Base-by-base conservation (phyloP, 2,329 filamentous ascomycete species). In the Talaromyces amestolkiae region DNA sequence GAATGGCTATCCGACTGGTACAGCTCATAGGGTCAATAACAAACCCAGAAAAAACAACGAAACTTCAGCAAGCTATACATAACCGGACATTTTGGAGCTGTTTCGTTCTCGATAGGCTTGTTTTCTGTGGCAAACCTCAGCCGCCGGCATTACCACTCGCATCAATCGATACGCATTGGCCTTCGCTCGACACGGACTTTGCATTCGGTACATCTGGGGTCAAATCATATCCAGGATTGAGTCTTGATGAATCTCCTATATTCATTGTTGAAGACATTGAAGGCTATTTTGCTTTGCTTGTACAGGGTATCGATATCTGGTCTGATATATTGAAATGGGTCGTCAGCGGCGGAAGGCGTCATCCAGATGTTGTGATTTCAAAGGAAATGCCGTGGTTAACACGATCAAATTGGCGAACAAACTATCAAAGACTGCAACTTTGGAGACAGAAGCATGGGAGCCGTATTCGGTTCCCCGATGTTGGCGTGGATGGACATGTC, bases 11-110 rank as follows among this genome's bases (percentile, higher is more conserved):
- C 49, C 73, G 77, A 22, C 78, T 79, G 64, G 78, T 80, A 73
- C 77, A 80, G 56, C 72, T 71, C 37, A 69, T 78, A 62, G 65
- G 2, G 68, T 76, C 3, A 74, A 77, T 41, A 68, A 70, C 0
- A 68, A 39, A 68, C 3, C 63, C 68, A 24, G 66, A 69, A 3
- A 66, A 75, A 33, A 68, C 37, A 45, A 70, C 72, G 3, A 68
- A 71, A 0, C 73, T 76, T 0, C 66, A 69, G 17, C 45, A 60
- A 39, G 69, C 70, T 22, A 74, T 78, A 3, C 74, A 80, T 43
- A 79, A 77, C 2, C 69, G 80, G 1, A 81, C 80, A 0, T 81
- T 80, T 51, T 82, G 81, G 81, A 76, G 76, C 0, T 82, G 80
- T 66, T 81, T 81, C 62, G 76, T 83, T 35, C 77, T 82, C 73